Base-by-base conservation (phyloP, 495 filamentous ascomycete species). In the Clohesyomyces aquaticus region DNA sequence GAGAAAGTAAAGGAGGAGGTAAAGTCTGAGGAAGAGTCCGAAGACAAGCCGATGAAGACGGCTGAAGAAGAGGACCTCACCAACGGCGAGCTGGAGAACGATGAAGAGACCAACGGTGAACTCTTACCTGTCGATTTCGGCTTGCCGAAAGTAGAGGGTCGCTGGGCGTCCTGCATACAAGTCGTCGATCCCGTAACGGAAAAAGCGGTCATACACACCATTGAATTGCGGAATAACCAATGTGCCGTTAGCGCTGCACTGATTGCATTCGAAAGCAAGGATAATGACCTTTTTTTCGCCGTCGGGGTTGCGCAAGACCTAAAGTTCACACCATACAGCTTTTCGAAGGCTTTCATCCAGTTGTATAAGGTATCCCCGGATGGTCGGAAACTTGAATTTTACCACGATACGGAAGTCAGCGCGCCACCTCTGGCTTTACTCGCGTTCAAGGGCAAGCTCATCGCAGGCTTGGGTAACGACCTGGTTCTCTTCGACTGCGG, bases 101-200 rank as follows among this genome's bases (percentile, higher is more conserved):
- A 1, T 38, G 35, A 45, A 41, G 35, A 1, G 38, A 23, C 32
- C 4, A 53, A 83, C 3, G 79, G 80, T 9, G 76, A 84, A 1
- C 79, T 95, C 4, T 87, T 91, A 8, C 83, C 93, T 0, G 86
- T 88, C 64, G 89, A 96, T 1, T 96, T 98, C 73, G 95, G 95
- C 0, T 91, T 96, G 71, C 90, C 94, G 43, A 84, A 87, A 28
- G 91, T 83, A 10, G 81, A 80, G 67, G 88, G 91, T 14, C 87
- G 95, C 65, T 99, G 95, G 95, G 91, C 95, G 25, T 96, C 91
- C 19, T 96, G 92, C 72, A 90, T 99, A 63, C 89, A 90, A 68
- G 81, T 97, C 14, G 80, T 98, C 19, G 95, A 98, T 68, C 93
- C 95, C 0, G 57, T 93, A 16, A 80, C 79, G 6, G 63, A 63